phyloP scores from a whole-genome alignment of 1,284 basidiomycete genomes.

The Afroboletus lepidellus region DNA sequence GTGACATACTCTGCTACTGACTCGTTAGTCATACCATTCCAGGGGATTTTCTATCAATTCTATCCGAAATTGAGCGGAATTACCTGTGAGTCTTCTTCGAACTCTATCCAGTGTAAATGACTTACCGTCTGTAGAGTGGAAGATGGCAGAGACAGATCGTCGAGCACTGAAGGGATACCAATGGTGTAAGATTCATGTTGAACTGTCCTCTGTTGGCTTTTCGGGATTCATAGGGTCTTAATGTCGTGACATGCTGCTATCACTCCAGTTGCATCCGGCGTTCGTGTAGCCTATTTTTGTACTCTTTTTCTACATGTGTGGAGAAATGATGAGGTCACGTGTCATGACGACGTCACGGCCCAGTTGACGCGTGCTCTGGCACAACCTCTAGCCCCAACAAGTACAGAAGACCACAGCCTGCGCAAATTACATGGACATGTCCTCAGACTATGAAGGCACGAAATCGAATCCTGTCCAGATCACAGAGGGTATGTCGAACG shows the following conservation, averaged over 20 bases:
- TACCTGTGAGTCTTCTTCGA: constrained; percentile 58
- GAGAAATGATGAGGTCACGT: too few relatives aligned
- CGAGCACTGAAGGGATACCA: constrained; percentile 54
- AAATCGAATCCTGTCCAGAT: constrained; percentile 35
- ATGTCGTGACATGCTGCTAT: too few relatives aligned
- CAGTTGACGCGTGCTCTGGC: too few relatives aligned
- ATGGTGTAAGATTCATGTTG: constrained; percentile 30
- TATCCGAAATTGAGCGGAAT: constrained; percentile 85
- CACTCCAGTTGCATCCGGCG: too few relatives aligned
- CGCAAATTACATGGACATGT: constrained; percentile 17
- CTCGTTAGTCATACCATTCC: constrained; percentile 6
- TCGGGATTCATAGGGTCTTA: too few relatives aligned
- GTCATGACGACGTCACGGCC: neutral
- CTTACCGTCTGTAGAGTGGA: constrained; percentile 51
- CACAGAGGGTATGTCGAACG: constrained; percentile 27
- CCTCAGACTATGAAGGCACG: constrained; percentile 22
- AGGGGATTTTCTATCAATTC: constrained; percentile 89
- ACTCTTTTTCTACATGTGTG: too few relatives aligned
- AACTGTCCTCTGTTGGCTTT: constrained; percentile 19
- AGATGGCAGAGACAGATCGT: constrained; percentile 66
- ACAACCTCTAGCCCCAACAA: too few relatives aligned
- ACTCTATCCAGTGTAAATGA: constrained; percentile 5
- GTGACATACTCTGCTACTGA: constrained; percentile 23
- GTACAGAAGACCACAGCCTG: neutral
- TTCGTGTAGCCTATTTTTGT: too few relatives aligned